Percentiles rank a stretch among this genome's conserved stretches.
Evolutionary conservation across 345 rosid genomes (phyloP).

Genomic region (Microcos paniculata): DNA sequence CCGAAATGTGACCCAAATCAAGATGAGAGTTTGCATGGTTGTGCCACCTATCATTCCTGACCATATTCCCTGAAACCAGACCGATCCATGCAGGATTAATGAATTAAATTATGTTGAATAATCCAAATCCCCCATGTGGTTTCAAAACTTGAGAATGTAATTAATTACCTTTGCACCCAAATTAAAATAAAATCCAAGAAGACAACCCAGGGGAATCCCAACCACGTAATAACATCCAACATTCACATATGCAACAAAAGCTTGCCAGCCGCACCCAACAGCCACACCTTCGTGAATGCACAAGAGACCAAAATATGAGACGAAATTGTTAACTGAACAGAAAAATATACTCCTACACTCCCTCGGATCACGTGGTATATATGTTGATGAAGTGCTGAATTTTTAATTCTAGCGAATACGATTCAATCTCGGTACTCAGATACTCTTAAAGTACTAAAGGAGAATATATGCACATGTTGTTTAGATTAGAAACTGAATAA

Average conservation of each 20-base stretch:
- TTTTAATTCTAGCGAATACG: no score
- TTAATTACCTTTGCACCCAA: constrained; percentile 60
- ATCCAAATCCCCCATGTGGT: background rate
- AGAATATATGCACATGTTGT: no score
- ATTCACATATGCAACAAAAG: constrained; percentile 69
- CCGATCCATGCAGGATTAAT: no score
- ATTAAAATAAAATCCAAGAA: constrained; percentile 62
- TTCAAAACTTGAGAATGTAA: background rate
- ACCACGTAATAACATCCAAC: constrained; percentile 67
- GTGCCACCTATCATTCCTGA: constrained; percentile 73
- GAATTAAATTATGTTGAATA: background rate
- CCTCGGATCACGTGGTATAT: no score
- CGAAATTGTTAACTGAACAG: background rate
- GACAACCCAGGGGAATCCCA: constrained; percentile 61
- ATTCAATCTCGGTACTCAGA: no score
- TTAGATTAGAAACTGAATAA: no score
- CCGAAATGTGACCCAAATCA: constrained; percentile 56
- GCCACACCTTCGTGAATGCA: constrained; percentile 50
- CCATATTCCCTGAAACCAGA: constrained; percentile 59
- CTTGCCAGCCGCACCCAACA: constrained; percentile 89
- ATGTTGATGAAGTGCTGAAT: no score
- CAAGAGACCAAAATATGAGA: background rate
- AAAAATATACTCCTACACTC: no score
- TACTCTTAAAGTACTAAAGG: no score
- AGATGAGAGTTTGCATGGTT: constrained; percentile 52